Conservation (phyloP, 148 eudicot species). For the Chenopodium berlandieri region DNA sequence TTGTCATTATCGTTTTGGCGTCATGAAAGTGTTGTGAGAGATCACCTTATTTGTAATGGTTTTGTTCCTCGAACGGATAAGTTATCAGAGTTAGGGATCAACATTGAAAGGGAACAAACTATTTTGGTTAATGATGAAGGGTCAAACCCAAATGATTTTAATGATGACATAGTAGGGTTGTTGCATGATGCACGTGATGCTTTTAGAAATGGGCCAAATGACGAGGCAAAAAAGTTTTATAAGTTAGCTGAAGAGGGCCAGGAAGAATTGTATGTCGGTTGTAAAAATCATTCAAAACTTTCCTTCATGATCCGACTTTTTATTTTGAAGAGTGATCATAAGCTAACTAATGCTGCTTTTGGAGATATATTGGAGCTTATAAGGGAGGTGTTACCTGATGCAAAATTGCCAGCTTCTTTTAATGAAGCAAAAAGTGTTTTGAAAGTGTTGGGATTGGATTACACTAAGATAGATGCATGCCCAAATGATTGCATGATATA, state of each 20-base stretch:
- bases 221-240: not conserved
- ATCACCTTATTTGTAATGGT: conserved; percentile 3
- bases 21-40: not conserved
- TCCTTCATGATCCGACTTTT: not conserved
- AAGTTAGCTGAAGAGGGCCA: not conserved
- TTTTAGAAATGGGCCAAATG: not conserved
- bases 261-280: not conserved
- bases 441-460: not conserved
- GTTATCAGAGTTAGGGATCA: not conserved
- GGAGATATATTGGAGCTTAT: not conserved
- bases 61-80: not conserved
- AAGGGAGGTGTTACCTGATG: not conserved
- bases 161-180: not conserved
- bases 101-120: not conserved
- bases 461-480: conserved; percentile 4
- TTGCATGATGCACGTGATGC: not conserved
- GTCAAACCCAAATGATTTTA: too few relatives aligned
- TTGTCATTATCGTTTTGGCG: not conserved
- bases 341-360: not conserved
- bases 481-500: conserved; percentile 1
- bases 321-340: conserved; percentile 1
- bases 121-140: not conserved
- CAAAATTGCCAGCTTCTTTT: not conserved
- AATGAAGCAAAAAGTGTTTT: conserved; percentile 1
- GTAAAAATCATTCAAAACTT: not conserved